These are phyloP conservation scores for Trametes meyenii DNA, from an alignment of 768 basidiomycete genomes.

Conservation along the genomic window DNA sequence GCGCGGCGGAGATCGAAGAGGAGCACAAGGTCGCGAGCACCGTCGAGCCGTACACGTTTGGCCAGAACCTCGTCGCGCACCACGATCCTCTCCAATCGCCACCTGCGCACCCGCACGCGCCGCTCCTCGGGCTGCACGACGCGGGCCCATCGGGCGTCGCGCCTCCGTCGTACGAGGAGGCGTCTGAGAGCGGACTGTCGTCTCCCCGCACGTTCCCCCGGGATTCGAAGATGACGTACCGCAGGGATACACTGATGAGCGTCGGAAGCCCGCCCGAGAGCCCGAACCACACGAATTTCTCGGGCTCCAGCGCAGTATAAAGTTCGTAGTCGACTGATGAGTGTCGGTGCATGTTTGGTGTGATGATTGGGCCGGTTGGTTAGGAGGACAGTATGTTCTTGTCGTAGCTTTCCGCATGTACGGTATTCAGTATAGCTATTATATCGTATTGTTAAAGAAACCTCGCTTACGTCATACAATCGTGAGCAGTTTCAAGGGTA, in stretches of 20 bases:
- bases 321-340: neutral
- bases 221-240: conserved; percentile 16
- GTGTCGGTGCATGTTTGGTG: neutral
- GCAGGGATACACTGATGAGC: conserved; percentile 13
- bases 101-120: conserved; percentile 14
- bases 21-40: conserved; percentile 30
- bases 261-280: conserved; percentile 12
- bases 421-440: neutral
- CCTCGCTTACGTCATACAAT: neutral
- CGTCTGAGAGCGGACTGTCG: conserved; percentile 16
- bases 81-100: neutral
- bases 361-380: too few species aligned
- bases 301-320: conserved; percentile 9
- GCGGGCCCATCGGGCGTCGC: conserved; percentile 12
- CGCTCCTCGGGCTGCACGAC: conserved; percentile 22
- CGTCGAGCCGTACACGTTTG: conserved; percentile 32
- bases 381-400: too few species aligned
- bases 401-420: neutral
- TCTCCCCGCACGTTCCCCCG: conserved; percentile 8
- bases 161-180: conserved; percentile 32
- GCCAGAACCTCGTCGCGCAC: conserved; percentile 2
- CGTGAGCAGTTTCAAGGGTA: too few species aligned
- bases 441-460: neutral
- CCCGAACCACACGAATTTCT: conserved; percentile 15
- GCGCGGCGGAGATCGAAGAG: conserved; percentile 27